Base-by-base conservation (phyloP, 148 eudicot genomes). In the Rhododendron molle region DNA sequence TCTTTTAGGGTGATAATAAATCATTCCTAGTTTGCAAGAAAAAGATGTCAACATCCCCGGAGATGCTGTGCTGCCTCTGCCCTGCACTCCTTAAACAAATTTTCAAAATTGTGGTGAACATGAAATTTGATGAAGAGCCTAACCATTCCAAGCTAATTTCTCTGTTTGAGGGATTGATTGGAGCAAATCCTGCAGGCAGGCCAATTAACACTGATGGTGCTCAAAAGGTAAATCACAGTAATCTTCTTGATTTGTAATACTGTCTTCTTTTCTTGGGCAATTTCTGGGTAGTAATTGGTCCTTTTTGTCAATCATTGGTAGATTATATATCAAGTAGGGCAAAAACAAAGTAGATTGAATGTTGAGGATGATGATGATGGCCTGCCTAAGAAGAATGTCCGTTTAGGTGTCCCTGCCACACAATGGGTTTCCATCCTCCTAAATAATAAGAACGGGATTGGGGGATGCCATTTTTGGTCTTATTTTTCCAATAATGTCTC, bases 51-150 rank as follows among this genome's bases (percentile, higher is more conserved):
- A 95, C 96, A 56, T 95, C 98, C 83, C 96, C 97, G 49, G 97
- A 95, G 80, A 88, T 87, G 44, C 44, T 95, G 85, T 95, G 97
- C 81, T 91, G 95, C 89, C 92, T 93, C 86, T 94, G 97, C 78
- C 96, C 96, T 46, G 87, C 92, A 23, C 93, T 97, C 86, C 91
- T 95, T 6, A 95, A 87, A 82, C 91, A 90, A 86, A 94, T 92
- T 90, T 94, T 94, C 26, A 96, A 95, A 81, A 81, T 89, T 81
- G 97, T 94, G 85, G 93, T 93, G 46, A 95, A 95, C 88, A 91
- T 95, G 97, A 95, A 95, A 88, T 95, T 95, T 88, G 98, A 95
- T 78, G 98, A 95, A 86, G 97, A 95, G 88, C 98, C 98, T 83
- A 95, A 93, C 86, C 94, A 95, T 87, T 92, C 98, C 76, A 95